These are phyloP conservation scores for Jatropha podagrica DNA, from an alignment of 441 rosid species.

Conservation along the genomic window DNA sequence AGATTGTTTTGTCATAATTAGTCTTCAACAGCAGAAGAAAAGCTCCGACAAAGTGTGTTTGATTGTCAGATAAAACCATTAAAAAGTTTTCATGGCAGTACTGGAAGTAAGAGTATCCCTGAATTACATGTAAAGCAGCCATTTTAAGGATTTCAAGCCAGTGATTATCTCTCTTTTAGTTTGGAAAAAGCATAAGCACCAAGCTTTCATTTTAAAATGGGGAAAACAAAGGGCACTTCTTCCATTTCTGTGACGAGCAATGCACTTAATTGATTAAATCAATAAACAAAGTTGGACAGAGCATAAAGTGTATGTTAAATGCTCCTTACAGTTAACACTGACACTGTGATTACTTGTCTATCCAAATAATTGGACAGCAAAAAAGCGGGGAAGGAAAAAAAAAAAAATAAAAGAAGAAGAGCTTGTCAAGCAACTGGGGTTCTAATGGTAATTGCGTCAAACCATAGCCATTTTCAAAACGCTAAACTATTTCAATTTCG, in stretches of 20 bases:
- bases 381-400: neutral
- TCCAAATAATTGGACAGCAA: slow-evolving; percentile 3
- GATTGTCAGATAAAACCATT: neutral
- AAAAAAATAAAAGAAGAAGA: neutral
- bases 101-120: neutral
- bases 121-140: neutral
- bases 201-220: neutral
- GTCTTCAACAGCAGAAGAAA: slow-evolving; percentile 20
- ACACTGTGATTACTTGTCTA: neutral
- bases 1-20: neutral
- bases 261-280: neutral
- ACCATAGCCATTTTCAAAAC: slow-evolving; percentile 4
- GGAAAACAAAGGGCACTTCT: neutral
- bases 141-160: neutral
- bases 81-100: neutral
- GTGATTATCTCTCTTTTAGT: neutral
- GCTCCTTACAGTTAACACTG: neutral
- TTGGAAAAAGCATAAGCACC: neutral
- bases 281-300: neutral
- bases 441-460: slow-evolving; percentile 1
- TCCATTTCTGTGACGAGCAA: neutral
- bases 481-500: neutral
- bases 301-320: neutral
- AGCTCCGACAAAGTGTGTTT: slow-evolving; percentile 9
- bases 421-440: slow-evolving; percentile 3